A percentile compares a stretch with the other conserved stretches of the same genome.
Conservation (phyloP, 495 filamentous ascomycete species). For the Penicillium bialowiezense region DNA sequence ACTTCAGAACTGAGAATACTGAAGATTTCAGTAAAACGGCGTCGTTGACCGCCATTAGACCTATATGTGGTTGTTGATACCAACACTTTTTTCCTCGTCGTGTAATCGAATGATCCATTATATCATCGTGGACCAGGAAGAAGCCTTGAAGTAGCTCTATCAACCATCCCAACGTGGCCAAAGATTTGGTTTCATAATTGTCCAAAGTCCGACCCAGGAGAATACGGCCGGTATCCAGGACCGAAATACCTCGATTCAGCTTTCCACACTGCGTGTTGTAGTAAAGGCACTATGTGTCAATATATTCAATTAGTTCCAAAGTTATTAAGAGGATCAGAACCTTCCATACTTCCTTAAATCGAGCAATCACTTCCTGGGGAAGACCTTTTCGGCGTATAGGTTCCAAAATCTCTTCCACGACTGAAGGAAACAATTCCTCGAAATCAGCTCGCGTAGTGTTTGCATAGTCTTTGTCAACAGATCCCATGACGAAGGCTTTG, state of each 20-base stretch:
- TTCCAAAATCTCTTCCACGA: too few relatives aligned
- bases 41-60: conserved; percentile 89
- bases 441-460: too few relatives aligned
- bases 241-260: background rate
- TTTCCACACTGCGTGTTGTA: background rate
- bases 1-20: conserved; percentile 77
- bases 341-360: background rate
- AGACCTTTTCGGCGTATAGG: too few relatives aligned
- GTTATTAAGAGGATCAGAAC: background rate
- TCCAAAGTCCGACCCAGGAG: background rate
- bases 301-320: background rate
- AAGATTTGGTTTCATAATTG: background rate
- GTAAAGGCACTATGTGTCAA: background rate
- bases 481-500: too few relatives aligned
- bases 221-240: background rate
- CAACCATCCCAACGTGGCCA: conserved; percentile 70
- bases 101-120: conserved; percentile 74
- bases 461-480: too few relatives aligned
- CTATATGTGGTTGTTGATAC: conserved; percentile 76
- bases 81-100: conserved; percentile 83
- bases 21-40: conserved; percentile 77
- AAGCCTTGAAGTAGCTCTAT: conserved; percentile 87
- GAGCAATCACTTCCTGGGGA: background rate
- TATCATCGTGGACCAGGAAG: conserved; percentile 90
- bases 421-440: too few relatives aligned